phyloP scores from a whole-genome alignment of 768 basidiomycete genomes.

The Phylloporus rhodoxanthus region DNA sequence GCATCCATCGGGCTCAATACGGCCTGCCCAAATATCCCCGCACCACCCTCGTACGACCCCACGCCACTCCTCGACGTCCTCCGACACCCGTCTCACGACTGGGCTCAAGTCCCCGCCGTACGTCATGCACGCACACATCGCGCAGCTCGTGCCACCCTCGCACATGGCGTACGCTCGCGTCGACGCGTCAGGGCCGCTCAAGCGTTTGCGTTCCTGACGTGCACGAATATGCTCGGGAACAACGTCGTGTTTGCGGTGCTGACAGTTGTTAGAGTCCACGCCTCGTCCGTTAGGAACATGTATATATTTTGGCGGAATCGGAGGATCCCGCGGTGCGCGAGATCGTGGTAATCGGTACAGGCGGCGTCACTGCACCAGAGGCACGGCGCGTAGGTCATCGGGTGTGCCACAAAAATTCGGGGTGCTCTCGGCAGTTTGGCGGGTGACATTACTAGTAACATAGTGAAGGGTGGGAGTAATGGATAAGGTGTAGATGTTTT shows the following conservation, averaged over 20 bases:
- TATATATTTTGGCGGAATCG: slow-evolving; percentile 47
- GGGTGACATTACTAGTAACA: not conserved
- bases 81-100: slow-evolving; percentile 54
- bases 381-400: no score
- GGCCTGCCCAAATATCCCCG: slow-evolving; percentile 82
- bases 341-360: slow-evolving; percentile 82
- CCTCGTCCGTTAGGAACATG: slow-evolving; percentile 75
- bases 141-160: slow-evolving; percentile 49
- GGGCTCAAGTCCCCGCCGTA: slow-evolving; percentile 81
- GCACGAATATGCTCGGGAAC: slow-evolving; percentile 76
- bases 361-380: slow-evolving; percentile 79
- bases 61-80: slow-evolving; percentile 50
- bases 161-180: slow-evolving; percentile 34
- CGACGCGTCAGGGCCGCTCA: slow-evolving; percentile 18
- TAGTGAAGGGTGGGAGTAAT: no score
- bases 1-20: slow-evolving; percentile 76
- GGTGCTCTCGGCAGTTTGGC: slow-evolving; percentile 22
- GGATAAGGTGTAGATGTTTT: no score
- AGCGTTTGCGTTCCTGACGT: slow-evolving; percentile 71
- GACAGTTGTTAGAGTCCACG: no score
- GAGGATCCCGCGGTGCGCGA: slow-evolving; percentile 36
- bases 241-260: slow-evolving; percentile 56
- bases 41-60: slow-evolving; percentile 62
- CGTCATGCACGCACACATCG: slow-evolving; percentile 55
- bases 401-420: slow-evolving; percentile 53